These are phyloP conservation scores for Fomitopsis pinicola DNA, from an alignment of 1,284 basidiomycete genomes.

Conservation along the genomic window DNA sequence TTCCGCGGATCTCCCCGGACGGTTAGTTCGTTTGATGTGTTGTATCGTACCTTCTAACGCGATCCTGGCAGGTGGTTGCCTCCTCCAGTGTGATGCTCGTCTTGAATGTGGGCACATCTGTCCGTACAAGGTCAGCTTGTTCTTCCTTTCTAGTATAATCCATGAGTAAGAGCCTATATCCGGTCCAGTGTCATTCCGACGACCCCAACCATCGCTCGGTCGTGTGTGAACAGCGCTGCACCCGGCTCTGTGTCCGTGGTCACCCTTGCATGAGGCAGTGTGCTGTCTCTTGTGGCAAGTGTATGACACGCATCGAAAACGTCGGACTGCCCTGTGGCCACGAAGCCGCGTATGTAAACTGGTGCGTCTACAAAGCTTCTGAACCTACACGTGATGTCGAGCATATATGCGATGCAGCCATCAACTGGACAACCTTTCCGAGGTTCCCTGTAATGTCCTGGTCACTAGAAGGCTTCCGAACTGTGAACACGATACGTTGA, in stretches of 20 bases:
- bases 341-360: slow-evolving; percentile 39
- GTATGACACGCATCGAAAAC: slow-evolving; percentile 41
- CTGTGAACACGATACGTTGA: slow-evolving; percentile 52
- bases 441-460: slow-evolving; percentile 39
- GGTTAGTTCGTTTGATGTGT: slow-evolving; percentile 5
- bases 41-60: background rate
- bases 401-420: slow-evolving; percentile 32
- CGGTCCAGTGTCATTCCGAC: slow-evolving; percentile 60
- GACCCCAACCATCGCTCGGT: slow-evolving; percentile 50
- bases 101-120: slow-evolving; percentile 72
- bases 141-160: no score
- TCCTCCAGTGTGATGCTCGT: slow-evolving; percentile 47
- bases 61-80: slow-evolving; percentile 52
- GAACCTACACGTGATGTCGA: no score
- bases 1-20: slow-evolving; percentile 50
- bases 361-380: slow-evolving; percentile 37
- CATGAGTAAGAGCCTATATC: background rate
- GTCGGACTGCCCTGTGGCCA: slow-evolving; percentile 67
- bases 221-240: slow-evolving; percentile 48
- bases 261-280: slow-evolving; percentile 64
- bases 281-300: slow-evolving; percentile 51
- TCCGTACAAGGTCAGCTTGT: slow-evolving; percentile 46
- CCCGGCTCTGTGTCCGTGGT: slow-evolving; percentile 44
- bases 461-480: slow-evolving; percentile 44
- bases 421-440: slow-evolving; percentile 38